Percentiles rank a stretch among this genome's conserved stretches.
These are phyloP conservation scores for Linum trigynum DNA, from an alignment of 345 rosid genomes.

Conservation along the genomic window DNA sequence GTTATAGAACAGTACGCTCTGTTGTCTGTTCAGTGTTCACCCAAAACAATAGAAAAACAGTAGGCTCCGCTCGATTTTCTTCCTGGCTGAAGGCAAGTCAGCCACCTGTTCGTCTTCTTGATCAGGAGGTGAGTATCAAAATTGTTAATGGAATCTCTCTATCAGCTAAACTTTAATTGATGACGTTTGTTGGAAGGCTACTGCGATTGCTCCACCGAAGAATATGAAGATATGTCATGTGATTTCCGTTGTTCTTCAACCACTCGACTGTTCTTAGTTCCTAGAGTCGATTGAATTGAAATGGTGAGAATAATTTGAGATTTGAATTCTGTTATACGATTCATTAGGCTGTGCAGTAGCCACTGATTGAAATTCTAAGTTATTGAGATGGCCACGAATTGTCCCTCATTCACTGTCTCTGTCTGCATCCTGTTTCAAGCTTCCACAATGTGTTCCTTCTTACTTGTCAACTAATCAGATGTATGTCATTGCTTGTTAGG, in stretches of 20 bases:
- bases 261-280: neutral
- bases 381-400: neutral
- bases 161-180: no score
- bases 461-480: neutral
- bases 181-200: neutral
- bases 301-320: neutral
- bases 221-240: neutral
- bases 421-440: no score
- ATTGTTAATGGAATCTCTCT: neutral
- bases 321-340: no score
- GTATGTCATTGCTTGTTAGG: no score
- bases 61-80: no score
- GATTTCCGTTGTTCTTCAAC: neutral
- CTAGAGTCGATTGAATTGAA: neutral
- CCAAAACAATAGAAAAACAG: neutral
- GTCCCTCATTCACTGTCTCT: no score
- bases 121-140: neutral
- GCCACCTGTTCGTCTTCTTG: neutral
- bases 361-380: neutral
- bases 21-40: neutral
- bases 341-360: neutral
- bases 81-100: no score
- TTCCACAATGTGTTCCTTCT: neutral
- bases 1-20: no score
- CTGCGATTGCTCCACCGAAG: neutral